A percentile compares a stretch with the other conserved stretches of the same genome.
phyloP scores from a whole-genome alignment of 805 yeast genomes.

The Wickerhamomyces silvicola region DNA sequence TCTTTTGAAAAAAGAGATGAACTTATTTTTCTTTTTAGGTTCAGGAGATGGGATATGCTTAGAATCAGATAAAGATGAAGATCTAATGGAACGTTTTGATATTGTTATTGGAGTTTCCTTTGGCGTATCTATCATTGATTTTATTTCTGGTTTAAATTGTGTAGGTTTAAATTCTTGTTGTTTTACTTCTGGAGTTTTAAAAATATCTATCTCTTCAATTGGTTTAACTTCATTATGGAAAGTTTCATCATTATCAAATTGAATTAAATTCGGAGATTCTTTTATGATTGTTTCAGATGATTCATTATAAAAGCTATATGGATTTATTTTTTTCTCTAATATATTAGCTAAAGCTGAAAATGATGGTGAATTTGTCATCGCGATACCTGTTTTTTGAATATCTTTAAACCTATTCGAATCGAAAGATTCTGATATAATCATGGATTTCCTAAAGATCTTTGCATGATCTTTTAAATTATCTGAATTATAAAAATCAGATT shows the following conservation, averaged over 20 bases:
- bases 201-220: constrained; percentile 25
- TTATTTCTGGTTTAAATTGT: background rate
- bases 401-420: constrained; percentile 11
- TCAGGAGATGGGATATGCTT: constrained; percentile 1
- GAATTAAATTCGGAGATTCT: constrained; percentile 30
- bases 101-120: background rate
- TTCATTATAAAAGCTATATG: constrained; percentile 2
- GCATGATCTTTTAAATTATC: constrained; percentile 15
- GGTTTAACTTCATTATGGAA: constrained; percentile 13
- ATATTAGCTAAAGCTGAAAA: constrained; percentile 36
- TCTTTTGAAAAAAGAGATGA: constrained; percentile 16
- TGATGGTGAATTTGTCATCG: constrained; percentile 38
- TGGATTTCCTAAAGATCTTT: constrained; percentile 15
- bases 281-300: constrained; percentile 9
- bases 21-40: constrained; percentile 15
- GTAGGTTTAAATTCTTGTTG: too few relatives aligned
- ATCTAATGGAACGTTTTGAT: background rate
- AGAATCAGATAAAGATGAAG: background rate
- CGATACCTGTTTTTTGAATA: constrained; percentile 10
- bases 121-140: background rate
- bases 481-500: constrained; percentile 16
- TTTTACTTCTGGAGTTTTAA: constrained; percentile 13
- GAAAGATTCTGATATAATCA: constrained; percentile 19
- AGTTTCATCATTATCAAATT: constrained; percentile 25
- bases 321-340: constrained; percentile 28